Evolutionary conservation across 2,329 filamentous ascomycete species (phyloP).

Genomic region (Diaporthe eres): DNA sequence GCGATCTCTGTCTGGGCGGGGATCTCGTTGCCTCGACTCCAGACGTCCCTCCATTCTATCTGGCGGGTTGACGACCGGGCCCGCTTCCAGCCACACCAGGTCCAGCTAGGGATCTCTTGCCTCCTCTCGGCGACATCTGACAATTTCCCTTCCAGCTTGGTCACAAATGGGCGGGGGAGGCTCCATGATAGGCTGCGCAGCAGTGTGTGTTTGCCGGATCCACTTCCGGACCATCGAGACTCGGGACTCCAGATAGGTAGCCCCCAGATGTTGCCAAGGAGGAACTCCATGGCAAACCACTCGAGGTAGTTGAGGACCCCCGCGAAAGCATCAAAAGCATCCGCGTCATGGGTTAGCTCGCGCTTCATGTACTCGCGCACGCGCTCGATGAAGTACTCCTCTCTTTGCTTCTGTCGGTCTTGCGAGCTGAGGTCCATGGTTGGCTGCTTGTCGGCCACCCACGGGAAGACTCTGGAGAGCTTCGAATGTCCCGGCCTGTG

Average conservation of each 20-base stretch:
- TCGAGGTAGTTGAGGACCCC: slow-evolving; percentile 33
- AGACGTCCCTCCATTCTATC: slow-evolving; percentile 32
- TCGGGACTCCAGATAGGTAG: slow-evolving; percentile 18
- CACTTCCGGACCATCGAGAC: slow-evolving; percentile 11
- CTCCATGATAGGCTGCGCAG: slow-evolving; percentile 29
- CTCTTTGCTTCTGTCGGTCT: slow-evolving; percentile 23
- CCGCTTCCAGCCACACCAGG: slow-evolving; percentile 34
- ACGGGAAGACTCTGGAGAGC: slow-evolving; percentile 20
- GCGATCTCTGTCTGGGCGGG: slow-evolving; percentile 24
- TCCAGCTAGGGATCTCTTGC: slow-evolving; percentile 24
- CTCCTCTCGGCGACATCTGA: slow-evolving; percentile 17
- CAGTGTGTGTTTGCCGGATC: slow-evolving; percentile 7
- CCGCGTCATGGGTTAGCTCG: slow-evolving; percentile 25
- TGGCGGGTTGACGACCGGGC: slow-evolving; percentile 2
- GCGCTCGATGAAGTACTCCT: slow-evolving; percentile 25
- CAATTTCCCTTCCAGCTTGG: neutral
- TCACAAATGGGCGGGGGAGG: neutral
- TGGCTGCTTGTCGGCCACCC: slow-evolving; percentile 7
- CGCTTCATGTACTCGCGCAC: slow-evolving; percentile 35
- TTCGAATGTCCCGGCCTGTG: slow-evolving; percentile 5
- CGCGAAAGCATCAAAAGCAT: slow-evolving; percentile 28
- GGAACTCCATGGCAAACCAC: slow-evolving; percentile 13
- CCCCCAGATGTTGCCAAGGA: slow-evolving; percentile 27
- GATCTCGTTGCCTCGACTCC: slow-evolving; percentile 15
- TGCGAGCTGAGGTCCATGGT: neutral